Evolutionary conservation across 352 stramenopile genomes (phyloP), one percentile per base, ranked within the genome.

Genomic region (Phytophthora aleatoria): DNA sequence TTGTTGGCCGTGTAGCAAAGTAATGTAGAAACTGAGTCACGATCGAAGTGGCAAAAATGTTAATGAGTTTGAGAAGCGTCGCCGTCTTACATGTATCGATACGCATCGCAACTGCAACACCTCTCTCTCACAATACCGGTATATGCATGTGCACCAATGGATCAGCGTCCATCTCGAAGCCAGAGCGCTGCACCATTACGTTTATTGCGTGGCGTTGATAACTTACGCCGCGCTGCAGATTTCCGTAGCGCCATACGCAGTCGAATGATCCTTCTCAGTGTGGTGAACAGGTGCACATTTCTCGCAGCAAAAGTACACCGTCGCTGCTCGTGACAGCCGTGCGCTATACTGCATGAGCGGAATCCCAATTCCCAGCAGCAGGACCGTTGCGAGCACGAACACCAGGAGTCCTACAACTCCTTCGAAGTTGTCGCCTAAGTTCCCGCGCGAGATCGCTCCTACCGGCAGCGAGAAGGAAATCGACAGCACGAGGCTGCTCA

Each of bases 221-320:
- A 27, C 28, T 53, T 47, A 69, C 11, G 47, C 59, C 33, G 35
- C 53, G 39, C 41, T 57, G 42, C 41, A 54, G 27, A 65, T 35
- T 26, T 70, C 69, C 9, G 53, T 75, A 8, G 77, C 43, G 41
- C 79, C 79, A 49, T 89, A 89, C 33, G 67, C 47, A 30, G 63
- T 47, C 10, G 57, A 55, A 11, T 60, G 45, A 27, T 54, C 61
- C 24, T 57, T 54, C 13, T 76, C 38, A 24, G 78, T 60, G 39
- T 81, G 80, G 36, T 87, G 81, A 15, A 73, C 76, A 11, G 60
- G 65, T 9, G 68, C 74, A 45, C 84, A 86, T 52, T 74, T 77
- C 42, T 91, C 82, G 52, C 79, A 89, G 70, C 79, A 89, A 61
- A 91, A 91, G 66, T 80, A 87, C 43, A 79, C 77, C 28, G 82